Evolutionary conservation across 805 yeast species (phyloP).

Genomic region (Spathaspora hagerdaliae): DNA sequence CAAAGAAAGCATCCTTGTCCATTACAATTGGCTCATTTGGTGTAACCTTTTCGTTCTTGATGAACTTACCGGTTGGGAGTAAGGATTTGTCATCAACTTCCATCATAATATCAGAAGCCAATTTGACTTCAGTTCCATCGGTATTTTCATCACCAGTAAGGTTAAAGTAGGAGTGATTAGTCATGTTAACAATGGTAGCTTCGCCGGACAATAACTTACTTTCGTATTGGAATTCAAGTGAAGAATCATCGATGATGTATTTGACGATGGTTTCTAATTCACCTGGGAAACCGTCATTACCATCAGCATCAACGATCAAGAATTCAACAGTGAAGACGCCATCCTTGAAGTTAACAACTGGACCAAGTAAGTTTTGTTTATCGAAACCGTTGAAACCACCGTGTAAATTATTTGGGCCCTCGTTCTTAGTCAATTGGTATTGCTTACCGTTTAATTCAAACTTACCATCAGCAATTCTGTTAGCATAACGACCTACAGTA

Average conservation of each 20-base stretch:
- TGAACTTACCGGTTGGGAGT: slow-evolving; percentile 44
- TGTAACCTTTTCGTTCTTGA: slow-evolving; percentile 20
- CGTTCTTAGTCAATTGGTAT: slow-evolving; percentile 42
- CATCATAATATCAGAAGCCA: slow-evolving; percentile 37
- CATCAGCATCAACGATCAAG: slow-evolving; percentile 40
- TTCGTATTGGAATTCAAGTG: slow-evolving; percentile 48
- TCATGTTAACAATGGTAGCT: slow-evolving; percentile 52
- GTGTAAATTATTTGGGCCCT: slow-evolving; percentile 40
- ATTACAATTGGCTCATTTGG: slow-evolving; percentile 17
- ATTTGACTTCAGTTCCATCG: slow-evolving; percentile 27
- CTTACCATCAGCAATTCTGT: slow-evolving; percentile 47
- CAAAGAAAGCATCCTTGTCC: slow-evolving; percentile 24
- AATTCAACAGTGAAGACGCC: slow-evolving; percentile 34
- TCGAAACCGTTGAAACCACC: slow-evolving; percentile 54
- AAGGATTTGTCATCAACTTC: slow-evolving; percentile 35
- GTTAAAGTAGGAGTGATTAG: slow-evolving; percentile 64
- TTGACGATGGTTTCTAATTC: slow-evolving; percentile 43
- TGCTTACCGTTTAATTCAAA: slow-evolving; percentile 37
- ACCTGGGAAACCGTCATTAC: slow-evolving; percentile 60
- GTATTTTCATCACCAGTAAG: slow-evolving; percentile 26
- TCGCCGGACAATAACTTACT: slow-evolving; percentile 30
- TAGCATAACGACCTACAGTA: slow-evolving; percentile 63
- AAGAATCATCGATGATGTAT: slow-evolving; percentile 37
- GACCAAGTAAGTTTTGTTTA: slow-evolving; percentile 49
- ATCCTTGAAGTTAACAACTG: slow-evolving; percentile 36